Evolutionary conservation across 176 grass and related monocot species (phyloP), one percentile per base, ranked within the genome.

Genomic region (Tuctoria greenei): DNA sequence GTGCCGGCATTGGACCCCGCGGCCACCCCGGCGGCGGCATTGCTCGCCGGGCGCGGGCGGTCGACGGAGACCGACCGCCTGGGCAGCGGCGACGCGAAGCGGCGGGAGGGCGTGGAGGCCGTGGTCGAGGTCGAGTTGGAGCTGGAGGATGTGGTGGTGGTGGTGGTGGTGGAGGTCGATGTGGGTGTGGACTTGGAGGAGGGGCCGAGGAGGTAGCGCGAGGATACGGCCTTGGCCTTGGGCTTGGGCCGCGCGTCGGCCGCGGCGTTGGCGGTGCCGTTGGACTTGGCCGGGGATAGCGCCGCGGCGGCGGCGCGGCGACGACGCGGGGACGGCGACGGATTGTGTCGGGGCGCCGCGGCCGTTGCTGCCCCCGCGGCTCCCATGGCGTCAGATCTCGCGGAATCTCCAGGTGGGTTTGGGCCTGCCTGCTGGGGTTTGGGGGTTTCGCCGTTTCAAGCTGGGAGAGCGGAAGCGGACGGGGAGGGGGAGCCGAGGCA

Each of bases 51-150:
- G 24, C 89, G 80, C 38, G 85, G 73, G 4, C 90, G 64, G 79
- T 88, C 85, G 78, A 91, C 91, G 56, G 93, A 97, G 13, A 83
- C 71, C 15, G 93, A 93, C 34, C 90, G 88, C 69, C 66, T 79
- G 7, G 90, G 78, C n/a, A 90, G 77, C 40, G 90, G 86, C 14
- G 90, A 97, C 17, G 46, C 75, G 74, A 82, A 91, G 52, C 90
- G 88, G 76, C 88, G 81, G 39, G 74, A 75, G 41, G 85, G 76
- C 56, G 87, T 90, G 67, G 89, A 82, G 21, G 82, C 67, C 34
- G 93, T 85, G 17, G 89, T 79, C 5, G 92, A 86, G 45, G 88
- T 86, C 26, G 86, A 92, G 65, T 71, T 86, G 15, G 89, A 88
- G 50, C 75, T 79, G 18, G 92, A 68, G 20, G 78, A 55, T 27